Percentiles rank a stretch among this genome's conserved stretches.
phyloP scores from a whole-genome alignment of 345 rosid genomes.

The Moricandia moricandioides region DNA sequence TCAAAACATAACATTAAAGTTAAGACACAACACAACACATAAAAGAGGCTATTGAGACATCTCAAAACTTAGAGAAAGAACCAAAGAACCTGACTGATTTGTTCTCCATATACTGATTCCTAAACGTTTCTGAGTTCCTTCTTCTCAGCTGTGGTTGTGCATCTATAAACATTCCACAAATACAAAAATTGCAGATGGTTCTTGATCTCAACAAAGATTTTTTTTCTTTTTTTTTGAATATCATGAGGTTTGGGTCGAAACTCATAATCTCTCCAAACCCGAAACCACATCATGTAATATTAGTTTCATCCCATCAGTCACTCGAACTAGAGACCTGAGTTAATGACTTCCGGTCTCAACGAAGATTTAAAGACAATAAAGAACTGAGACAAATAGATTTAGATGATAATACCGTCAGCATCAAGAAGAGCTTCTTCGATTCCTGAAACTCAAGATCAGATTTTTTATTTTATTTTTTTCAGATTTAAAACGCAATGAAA shows the following conservation, averaged over 20 bases:
- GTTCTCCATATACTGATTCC: conserved; percentile 74
- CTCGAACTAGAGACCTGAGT: no score
- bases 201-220: not conserved
- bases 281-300: no score
- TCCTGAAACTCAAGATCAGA: not conserved
- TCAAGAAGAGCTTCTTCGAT: conserved; percentile 12
- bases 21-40: not conserved
- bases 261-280: no score
- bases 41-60: not conserved
- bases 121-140: conserved; percentile 76
- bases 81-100: conserved; percentile 60
- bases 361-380: not conserved
- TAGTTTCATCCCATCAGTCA: no score
- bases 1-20: conserved; percentile 9
- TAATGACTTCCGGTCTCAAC: no score
- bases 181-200: not conserved
- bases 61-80: not conserved
- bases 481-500: not conserved
- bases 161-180: conserved; percentile 18
- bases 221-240: no score
- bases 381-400: not conserved
- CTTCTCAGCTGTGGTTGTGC: conserved; percentile 43
- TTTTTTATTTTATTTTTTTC: not conserved
- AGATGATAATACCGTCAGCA: not conserved
- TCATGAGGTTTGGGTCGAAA: no score